A percentile compares a stretch with the other conserved stretches of the same genome.
Evolutionary conservation across 169 alveolate genomes (phyloP).

Genomic region (Eimeria praecox): DNA sequence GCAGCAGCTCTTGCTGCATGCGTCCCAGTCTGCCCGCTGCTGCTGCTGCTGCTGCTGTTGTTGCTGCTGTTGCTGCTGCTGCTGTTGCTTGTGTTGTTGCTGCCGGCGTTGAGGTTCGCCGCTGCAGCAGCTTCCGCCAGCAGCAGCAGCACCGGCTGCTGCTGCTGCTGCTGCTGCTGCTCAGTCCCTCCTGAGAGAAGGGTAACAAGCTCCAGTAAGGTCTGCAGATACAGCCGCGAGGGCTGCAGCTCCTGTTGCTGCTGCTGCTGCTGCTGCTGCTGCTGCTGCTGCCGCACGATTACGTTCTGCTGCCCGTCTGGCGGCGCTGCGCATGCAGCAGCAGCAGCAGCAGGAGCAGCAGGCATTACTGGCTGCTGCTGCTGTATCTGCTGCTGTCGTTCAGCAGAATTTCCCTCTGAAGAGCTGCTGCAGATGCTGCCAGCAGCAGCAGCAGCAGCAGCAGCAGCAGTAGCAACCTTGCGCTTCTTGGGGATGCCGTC

Average conservation of each 20-base stretch:
- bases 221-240: neutral
- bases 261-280: slow-evolving; percentile 26
- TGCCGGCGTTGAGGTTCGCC: neutral
- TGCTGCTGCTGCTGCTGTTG: slow-evolving; percentile 28
- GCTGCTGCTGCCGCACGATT: neutral
- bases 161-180: slow-evolving; percentile 52
- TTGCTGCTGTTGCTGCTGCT: slow-evolving; percentile 19
- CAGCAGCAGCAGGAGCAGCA: slow-evolving; percentile 1
- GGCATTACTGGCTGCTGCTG: neutral
- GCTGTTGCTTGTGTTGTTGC: neutral
- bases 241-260: slow-evolving; percentile 37
- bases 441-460: slow-evolving; percentile 23
- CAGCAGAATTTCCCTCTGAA: neutral
- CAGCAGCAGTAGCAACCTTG: neutral
- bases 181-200: slow-evolving; percentile 36
- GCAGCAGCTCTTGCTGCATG: slow-evolving; percentile 28
- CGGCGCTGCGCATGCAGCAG: slow-evolving; percentile 10
- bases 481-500: neutral
- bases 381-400: neutral
- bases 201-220: slow-evolving; percentile 31
- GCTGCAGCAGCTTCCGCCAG: slow-evolving; percentile 13
- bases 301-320: neutral
- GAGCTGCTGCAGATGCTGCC: slow-evolving; percentile 8
- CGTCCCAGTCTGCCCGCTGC: neutral
- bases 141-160: slow-evolving; percentile 1